A percentile compares a stretch with the other conserved stretches of the same genome.
These are phyloP conservation scores for Lolium perenne DNA, from an alignment of 176 grass and related monocot species.

Conservation along the genomic window DNA sequence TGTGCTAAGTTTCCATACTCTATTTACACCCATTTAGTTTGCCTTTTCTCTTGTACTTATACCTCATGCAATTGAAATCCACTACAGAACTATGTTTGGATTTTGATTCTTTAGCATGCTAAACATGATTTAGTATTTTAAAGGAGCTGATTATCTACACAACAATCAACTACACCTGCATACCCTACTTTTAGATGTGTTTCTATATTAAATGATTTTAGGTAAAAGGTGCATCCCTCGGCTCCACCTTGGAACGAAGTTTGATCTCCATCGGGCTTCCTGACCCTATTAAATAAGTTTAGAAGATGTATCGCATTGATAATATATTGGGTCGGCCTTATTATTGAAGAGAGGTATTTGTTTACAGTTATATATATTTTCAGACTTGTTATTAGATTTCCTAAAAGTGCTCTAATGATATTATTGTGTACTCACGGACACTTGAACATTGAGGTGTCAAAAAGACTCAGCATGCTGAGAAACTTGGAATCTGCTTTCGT, in stretches of 20 bases:
- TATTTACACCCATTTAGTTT: neutral
- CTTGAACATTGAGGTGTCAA: conserved; percentile 11
- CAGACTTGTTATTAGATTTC: neutral
- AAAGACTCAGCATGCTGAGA: conserved; percentile 18
- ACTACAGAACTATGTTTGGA: neutral
- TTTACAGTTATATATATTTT: neutral
- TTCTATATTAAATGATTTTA: neutral
- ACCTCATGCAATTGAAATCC: neutral
- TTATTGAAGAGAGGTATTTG: conserved; percentile 7
- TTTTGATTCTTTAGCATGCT: no score
- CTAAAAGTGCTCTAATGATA: neutral
- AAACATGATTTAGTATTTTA: neutral
- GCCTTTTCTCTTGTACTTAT: neutral
- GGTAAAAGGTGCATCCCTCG: conserved; percentile 22
- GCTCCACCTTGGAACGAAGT: conserved; percentile 37
- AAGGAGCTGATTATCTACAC: neutral
- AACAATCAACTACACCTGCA: neutral
- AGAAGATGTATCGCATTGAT: neutral
- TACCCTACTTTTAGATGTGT: neutral
- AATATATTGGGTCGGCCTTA: conserved; percentile 11
- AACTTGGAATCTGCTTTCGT: neutral
- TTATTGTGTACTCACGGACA: neutral
- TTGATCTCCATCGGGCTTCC: conserved; percentile 11
- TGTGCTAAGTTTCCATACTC: neutral
- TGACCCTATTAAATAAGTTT: neutral